These are phyloP conservation scores for Hevea brasiliensis DNA, from an alignment of 345 rosid species.

Conservation along the genomic window DNA sequence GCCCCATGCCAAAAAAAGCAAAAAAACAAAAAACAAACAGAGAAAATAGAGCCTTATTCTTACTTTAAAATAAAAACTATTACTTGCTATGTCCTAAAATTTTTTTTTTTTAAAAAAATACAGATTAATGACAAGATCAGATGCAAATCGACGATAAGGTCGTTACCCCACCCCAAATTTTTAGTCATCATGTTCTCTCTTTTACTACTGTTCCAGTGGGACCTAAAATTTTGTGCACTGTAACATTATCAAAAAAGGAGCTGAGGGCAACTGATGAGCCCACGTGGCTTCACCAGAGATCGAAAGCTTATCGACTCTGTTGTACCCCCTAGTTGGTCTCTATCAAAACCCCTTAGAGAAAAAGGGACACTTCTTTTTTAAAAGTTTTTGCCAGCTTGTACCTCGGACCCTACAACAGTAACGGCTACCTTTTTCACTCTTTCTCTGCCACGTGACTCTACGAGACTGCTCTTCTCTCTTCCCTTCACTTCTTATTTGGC, in stretches of 20 bases:
- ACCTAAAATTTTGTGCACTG: constrained; percentile 9
- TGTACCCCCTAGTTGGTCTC: background rate
- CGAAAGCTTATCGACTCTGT: constrained; percentile 3
- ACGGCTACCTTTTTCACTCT: constrained; percentile 42
- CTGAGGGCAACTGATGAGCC: background rate
- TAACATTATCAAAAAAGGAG: background rate
- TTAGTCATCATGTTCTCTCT: constrained; percentile 3
- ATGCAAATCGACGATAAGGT: background rate
- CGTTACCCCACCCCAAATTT: background rate
- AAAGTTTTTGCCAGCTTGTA: constrained; percentile 24
- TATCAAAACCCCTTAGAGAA: background rate
- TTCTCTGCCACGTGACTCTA: constrained; percentile 44
- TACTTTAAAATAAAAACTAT: background rate
- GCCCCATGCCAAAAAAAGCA: background rate
- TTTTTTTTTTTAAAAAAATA: too few relatives aligned
- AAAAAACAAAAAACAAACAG: background rate
- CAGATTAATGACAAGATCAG: too few relatives aligned
- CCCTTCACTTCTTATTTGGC: constrained; percentile 24
- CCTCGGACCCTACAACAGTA: constrained; percentile 32
- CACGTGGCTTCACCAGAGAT: constrained; percentile 31
- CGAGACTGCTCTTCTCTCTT: background rate
- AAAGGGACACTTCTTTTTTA: constrained; percentile 17
- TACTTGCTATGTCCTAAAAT: too few relatives aligned
- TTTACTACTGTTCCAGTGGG: constrained; percentile 2
- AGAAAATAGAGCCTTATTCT: background rate